Evolutionary conservation across 148 eudicot species (phyloP), one percentile per base, ranked within the genome.

Genomic region (Polygonum aviculare): DNA sequence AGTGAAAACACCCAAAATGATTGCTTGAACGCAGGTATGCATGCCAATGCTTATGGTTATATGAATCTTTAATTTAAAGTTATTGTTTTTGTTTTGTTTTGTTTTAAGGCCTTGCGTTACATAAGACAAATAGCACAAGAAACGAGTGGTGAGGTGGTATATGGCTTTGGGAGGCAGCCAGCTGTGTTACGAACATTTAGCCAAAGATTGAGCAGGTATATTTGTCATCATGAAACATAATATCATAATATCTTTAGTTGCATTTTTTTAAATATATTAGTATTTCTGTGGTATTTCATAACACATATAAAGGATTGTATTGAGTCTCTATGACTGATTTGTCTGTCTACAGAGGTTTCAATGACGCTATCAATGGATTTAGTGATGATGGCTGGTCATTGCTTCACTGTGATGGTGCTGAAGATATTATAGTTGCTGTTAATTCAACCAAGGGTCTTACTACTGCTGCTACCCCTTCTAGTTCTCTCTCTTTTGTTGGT

Each of bases 311-410:
- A 44, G 47, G 47, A 44, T 44, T 6, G 47, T 44, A 1, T 44
- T 44, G 47, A 6, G 9, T 44, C 9, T 44, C 47, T 44, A 44
- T 44, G 47, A 44, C 47, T 44, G 47, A 44, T 44, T 44, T 44
- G 47, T 44, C 11, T 44, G 41, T 14, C 5, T 7, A 16, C 78
- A 94, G 98, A 85, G 96, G 98, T 38, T 94, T 94, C 78, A 94
- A 92, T 82, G 96, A 94, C 76, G 98, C 97, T 72, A 79, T 94
- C 18, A 94, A 90, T 79, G 98, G 98, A 79, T 94, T 94, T 79
- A 83, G 75, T 73, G 96, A 92, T 80, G 97, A 92, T 81, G 98
- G 97, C 65, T 94, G 98, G 98, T 86, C 97, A 44, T 11, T 92
- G 76, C 69, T 94, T 78, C 87, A 82, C 73, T 88, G 87, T 80